Base-by-base conservation (phyloP, 2,329 filamentous ascomycete species). In the Immersiporthe knoxdaviesiana region DNA sequence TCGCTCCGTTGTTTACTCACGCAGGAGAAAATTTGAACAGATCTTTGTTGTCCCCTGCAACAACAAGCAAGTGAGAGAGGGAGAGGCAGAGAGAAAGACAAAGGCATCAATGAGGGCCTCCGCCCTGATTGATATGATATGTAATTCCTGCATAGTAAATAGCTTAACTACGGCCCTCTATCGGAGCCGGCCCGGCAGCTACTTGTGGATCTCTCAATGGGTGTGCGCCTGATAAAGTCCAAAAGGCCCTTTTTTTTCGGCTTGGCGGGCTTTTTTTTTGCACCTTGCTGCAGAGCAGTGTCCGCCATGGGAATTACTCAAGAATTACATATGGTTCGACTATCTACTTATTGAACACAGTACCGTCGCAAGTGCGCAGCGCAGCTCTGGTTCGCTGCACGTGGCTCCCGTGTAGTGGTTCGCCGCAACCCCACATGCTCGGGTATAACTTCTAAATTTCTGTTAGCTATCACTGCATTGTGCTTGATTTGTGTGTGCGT, bases 101-200 rank as follows among this genome's bases (percentile, higher is more conserved):
- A 47, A 47, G 44, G 8, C 21, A 11, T n/a, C 7, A 47, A 47
- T n/a, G 44, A 47, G 44, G 21, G 10, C 21, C 21, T 10, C 44
- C 18, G n/a, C 44, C 44, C 3, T 47, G 18, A 47, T n/a, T 47
- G 44, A 21, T n/a, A n/a, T 7, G 44, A 47, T 47, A 47, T 47
- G 21, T n/a, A 47, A 47, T n/a, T n/a, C 21, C 21, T 47, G n/a
- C 21, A 47, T 47, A 8, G 21, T n/a, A 21, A n/a, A 47, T n/a
- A 47, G 21, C 44, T 47, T 4, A 35, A 11, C 41, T 18, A 10
- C 61, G 61, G 44, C 44, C 41, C 16, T 63, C 24, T 30, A 63
- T 52, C 61, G 61, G 61, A 63, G 61, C 27, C 61, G 61, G 61
- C 30, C 61, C 61, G 61, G 61, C 44, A 63, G 21, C 27, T 10